A percentile compares a stretch with the other conserved stretches of the same genome.
Evolutionary conservation across 1,284 basidiomycete genomes (phyloP).

Genomic region (Takashimella koratensis): DNA sequence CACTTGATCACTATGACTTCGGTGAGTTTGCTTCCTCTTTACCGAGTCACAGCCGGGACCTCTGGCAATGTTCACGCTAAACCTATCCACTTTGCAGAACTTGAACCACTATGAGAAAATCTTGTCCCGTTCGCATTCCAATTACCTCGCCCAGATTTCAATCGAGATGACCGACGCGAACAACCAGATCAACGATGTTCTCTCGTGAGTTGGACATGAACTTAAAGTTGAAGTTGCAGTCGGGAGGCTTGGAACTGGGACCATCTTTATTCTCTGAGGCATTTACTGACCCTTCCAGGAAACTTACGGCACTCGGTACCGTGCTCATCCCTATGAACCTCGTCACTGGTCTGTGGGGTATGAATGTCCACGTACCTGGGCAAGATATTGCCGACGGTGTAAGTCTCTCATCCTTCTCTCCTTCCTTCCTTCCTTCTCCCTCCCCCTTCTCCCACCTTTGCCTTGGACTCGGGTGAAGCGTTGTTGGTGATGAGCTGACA

Average conservation of each 20-base stretch:
- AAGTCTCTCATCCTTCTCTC: constrained; percentile 22
- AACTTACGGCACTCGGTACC: constrained; percentile 96
- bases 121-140: constrained; percentile 96
- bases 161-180: constrained; percentile 99
- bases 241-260: no score
- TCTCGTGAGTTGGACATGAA: constrained; percentile 53
- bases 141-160: constrained; percentile 96
- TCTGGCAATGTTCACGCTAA: no score
- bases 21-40: neutral
- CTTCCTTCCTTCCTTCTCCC: neutral
- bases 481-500: constrained; percentile 2
- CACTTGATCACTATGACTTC: constrained; percentile 97
- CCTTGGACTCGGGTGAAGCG: neutral
- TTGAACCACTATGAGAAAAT: constrained; percentile 99
- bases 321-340: constrained; percentile 96
- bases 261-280: no score
- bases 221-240: no score
- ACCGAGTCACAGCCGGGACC: no score
- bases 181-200: constrained; percentile 99
- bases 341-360: constrained; percentile 66
- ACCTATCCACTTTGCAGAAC: no score
- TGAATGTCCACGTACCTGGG: constrained; percentile 65
- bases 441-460: neutral
- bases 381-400: constrained; percentile 57
- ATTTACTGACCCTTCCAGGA: no score